Evolutionary conservation across 177 flowering plant genomes (phyloP).

Genomic region (Vitis hybrid): DNA sequence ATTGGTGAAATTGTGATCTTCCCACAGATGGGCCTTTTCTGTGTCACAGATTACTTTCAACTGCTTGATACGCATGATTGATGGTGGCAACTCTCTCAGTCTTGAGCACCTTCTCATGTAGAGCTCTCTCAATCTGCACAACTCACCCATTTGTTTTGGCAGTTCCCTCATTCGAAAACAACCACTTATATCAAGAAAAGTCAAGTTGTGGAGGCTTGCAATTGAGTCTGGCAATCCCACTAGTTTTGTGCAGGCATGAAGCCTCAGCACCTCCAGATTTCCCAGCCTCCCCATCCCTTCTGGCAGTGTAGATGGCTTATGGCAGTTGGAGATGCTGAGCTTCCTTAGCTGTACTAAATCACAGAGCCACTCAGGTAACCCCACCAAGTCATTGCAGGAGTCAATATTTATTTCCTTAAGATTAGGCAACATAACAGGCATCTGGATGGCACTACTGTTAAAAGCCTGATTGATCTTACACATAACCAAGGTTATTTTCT

Average conservation of each 20-base stretch:
- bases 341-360: conserved; percentile 10
- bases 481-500: conserved; percentile 27
- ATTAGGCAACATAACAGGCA: conserved; percentile 13
- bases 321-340: conserved; percentile 28
- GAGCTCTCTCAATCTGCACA: conserved; percentile 24
- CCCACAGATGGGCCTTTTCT: conserved; percentile 36
- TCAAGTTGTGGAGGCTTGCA: conserved; percentile 27
- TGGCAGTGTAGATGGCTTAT: background rate
- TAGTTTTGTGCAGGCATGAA: conserved; percentile 42
- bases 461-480: conserved; percentile 25
- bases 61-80: conserved; percentile 19
- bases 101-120: conserved; percentile 40
- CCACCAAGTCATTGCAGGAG: conserved; percentile 22
- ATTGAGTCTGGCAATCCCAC: conserved; percentile 34
- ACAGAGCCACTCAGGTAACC: conserved; percentile 21
- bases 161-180: conserved; percentile 26
- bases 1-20: conserved; percentile 2
- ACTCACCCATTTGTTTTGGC: conserved; percentile 36
- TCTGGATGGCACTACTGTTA: background rate
- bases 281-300: conserved; percentile 4
- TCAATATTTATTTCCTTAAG: conserved; percentile 28
- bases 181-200: conserved; percentile 38
- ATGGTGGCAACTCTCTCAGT: conserved; percentile 28
- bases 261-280: conserved; percentile 38
- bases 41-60: conserved; percentile 41